Conservation (phyloP, 2,329 filamentous ascomycete genomes). For the Colletotrichum sansevieriae region DNA sequence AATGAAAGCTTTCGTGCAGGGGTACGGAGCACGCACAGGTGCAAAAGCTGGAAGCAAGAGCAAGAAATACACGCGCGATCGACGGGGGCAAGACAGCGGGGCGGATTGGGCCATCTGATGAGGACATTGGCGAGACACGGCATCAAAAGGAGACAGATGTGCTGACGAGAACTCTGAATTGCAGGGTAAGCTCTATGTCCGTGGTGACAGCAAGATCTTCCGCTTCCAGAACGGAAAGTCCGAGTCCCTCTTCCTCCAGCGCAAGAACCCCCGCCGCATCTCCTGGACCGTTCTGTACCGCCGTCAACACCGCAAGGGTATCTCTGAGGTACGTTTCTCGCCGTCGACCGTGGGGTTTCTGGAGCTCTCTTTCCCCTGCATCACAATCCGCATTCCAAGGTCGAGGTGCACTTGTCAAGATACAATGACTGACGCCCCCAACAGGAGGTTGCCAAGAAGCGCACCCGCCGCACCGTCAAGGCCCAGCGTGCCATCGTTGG, state of each 20-base stretch:
- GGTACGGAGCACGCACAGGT: not conserved
- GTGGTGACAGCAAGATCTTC: constrained; percentile 99
- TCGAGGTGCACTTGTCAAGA: too few species aligned
- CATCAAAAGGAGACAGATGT: constrained; percentile 22
- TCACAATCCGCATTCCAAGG: too few species aligned
- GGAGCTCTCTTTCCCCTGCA: too few species aligned
- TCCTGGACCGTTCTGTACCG: constrained; percentile 98
- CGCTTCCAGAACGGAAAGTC: constrained; percentile 99
- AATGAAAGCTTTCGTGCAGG: not conserved
- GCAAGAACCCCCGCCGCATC: constrained; percentile 99
- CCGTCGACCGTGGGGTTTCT: not conserved
- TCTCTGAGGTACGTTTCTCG: constrained; percentile 89
- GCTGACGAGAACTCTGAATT: constrained; percentile 48
- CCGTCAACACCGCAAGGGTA: constrained; percentile 99
- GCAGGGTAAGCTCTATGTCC: constrained; percentile 99
- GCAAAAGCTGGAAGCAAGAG: not conserved
- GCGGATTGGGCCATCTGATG: too few species aligned
- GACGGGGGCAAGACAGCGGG: not conserved
- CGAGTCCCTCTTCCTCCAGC: constrained; percentile 99
- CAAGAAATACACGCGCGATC: constrained; percentile 1
- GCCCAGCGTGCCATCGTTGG: constrained; percentile 98
- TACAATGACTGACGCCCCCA: constrained; percentile 55
- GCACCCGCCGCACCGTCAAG: constrained; percentile 98
- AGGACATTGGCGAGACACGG: not conserved
- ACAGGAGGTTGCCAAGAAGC: constrained; percentile 99